Evolutionary conservation across 2,329 filamentous ascomycete genomes (phyloP).

Genomic region (Nemania diffusa): DNA sequence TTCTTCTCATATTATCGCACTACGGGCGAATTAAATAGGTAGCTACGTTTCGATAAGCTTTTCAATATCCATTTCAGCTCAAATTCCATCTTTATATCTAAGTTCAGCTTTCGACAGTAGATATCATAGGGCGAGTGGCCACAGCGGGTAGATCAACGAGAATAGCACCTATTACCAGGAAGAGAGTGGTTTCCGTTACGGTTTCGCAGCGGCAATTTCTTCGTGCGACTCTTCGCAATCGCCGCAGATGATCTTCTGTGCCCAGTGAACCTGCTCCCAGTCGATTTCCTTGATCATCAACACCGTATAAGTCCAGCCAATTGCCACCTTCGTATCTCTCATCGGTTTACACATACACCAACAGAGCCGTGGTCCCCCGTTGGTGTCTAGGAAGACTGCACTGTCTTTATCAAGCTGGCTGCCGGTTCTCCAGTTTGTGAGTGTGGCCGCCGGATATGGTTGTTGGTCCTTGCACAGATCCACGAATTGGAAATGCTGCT

Average conservation of each 20-base stretch:
- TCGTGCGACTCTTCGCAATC: neutral
- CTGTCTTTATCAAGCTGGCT: conserved; percentile 45
- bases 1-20: neutral
- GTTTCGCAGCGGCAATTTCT: neutral
- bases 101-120: neutral
- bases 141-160: neutral
- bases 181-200: neutral
- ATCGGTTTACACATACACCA: conserved; percentile 46
- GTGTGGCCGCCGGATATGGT: conserved; percentile 56
- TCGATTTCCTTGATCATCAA: conserved; percentile 43
- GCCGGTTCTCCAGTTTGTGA: conserved; percentile 44
- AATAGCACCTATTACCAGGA: neutral
- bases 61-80: neutral
- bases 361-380: conserved; percentile 39
- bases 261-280: conserved; percentile 43
- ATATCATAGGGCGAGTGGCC: neutral
- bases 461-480: conserved; percentile 70
- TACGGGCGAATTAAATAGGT: neutral
- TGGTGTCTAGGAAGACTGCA: conserved; percentile 41
- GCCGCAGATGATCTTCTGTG: conserved; percentile 36
- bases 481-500: conserved; percentile 71
- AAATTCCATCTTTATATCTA: conserved; percentile 1
- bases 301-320: conserved; percentile 44
- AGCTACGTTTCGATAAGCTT: neutral
- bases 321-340: conserved; percentile 40